A percentile compares a stretch with the other conserved stretches of the same genome.
phyloP scores from a whole-genome alignment of 2,329 filamentous ascomycete genomes.

The Diaporthe sp. region DNA sequence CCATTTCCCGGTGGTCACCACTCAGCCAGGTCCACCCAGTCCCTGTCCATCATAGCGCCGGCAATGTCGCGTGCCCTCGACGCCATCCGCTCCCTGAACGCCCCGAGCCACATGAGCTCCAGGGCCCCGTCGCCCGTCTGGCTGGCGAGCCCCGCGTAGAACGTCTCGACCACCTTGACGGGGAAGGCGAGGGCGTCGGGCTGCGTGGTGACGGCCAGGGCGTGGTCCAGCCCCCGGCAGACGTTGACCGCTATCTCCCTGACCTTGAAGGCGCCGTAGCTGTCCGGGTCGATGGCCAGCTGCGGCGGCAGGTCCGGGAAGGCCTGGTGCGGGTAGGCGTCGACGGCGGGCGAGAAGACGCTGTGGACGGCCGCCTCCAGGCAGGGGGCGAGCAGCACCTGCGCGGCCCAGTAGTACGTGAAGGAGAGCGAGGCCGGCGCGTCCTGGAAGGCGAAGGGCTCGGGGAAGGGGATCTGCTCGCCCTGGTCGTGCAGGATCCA shows the following conservation, averaged over 20 bases:
- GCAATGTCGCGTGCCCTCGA: conserved; percentile 59
- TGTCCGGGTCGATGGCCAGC: conserved; percentile 57
- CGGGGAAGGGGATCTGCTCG: conserved; percentile 59
- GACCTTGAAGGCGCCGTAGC: conserved; percentile 62
- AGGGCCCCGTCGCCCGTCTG: conserved; percentile 57
- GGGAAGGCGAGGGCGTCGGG: conserved; percentile 62
- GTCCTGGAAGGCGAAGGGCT: conserved; percentile 61
- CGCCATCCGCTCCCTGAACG: conserved; percentile 56
- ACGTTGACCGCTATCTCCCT: conserved; percentile 63
- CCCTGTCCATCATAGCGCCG: conserved; percentile 54
- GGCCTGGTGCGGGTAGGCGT: conserved; percentile 55
- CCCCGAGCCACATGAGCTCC: conserved; percentile 64
- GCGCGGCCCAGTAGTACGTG: conserved; percentile 68
- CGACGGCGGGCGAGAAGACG: conserved; percentile 60
- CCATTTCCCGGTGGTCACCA: conserved; percentile 11
- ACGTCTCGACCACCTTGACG: conserved; percentile 58
- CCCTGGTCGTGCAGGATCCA: conserved; percentile 55
- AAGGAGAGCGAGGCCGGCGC: conserved; percentile 61
- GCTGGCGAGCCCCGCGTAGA: conserved; percentile 55
- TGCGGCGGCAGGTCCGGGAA: conserved; percentile 56
- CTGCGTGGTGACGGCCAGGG: conserved; percentile 58
- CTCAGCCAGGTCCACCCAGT: conserved; percentile 53
- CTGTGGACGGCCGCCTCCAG: conserved; percentile 60
- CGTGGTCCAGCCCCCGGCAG: conserved; percentile 65
- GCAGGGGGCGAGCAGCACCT: conserved; percentile 64